A percentile compares a stretch with the other conserved stretches of the same genome.
phyloP scores from a whole-genome alignment of 148 eudicot species.

The Dianthus caryophyllus region DNA sequence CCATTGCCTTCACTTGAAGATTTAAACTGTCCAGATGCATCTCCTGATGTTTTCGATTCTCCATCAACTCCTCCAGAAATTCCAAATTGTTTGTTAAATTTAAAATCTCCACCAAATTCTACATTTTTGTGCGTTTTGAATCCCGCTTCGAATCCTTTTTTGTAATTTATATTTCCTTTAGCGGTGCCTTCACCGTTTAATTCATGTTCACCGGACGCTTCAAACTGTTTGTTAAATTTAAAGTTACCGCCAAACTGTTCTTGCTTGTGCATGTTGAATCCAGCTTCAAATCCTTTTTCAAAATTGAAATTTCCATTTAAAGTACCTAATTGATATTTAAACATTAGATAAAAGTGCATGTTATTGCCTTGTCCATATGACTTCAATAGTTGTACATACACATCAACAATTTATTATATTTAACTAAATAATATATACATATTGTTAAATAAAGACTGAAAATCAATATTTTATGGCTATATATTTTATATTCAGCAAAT shows the following conservation, averaged over 20 bases:
- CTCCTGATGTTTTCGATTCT: not conserved
- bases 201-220: not conserved
- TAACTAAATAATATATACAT: too few species aligned
- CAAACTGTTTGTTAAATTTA: slow-evolving; percentile 3
- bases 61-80: not conserved
- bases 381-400: not conserved
- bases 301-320: not conserved
- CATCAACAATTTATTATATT: too few species aligned
- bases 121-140: not conserved
- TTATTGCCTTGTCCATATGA: too few species aligned
- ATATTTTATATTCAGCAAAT: too few species aligned
- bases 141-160: slow-evolving; percentile 13
- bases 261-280: not conserved
- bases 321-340: not conserved
- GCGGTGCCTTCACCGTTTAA: not conserved
- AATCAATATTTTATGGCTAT: too few species aligned
- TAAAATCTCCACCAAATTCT: not conserved
- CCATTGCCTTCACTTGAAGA: not conserved
- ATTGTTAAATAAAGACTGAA: too few species aligned
- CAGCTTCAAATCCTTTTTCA: slow-evolving; percentile 9
- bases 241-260: not conserved
- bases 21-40: not conserved
- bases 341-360: not conserved
- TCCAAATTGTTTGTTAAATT: too few species aligned
- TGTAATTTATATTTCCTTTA: not conserved